These are phyloP conservation scores for Dictyostelium intermedium DNA, from an alignment of 78 protist species.

Conservation along the genomic window DNA sequence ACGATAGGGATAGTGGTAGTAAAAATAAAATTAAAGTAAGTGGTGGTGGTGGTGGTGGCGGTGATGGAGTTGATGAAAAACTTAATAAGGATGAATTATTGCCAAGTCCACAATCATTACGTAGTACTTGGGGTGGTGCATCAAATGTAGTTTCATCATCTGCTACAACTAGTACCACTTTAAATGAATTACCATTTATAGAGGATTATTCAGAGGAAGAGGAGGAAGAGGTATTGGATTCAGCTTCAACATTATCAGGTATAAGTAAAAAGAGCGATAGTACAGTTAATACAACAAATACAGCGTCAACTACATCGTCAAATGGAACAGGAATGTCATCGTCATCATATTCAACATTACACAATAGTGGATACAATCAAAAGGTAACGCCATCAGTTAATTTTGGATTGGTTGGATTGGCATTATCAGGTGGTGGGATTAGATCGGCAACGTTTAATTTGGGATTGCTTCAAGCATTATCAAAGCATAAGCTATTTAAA, in stretches of 20 bases:
- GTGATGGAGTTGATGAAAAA: background rate
- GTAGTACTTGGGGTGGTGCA: background rate
- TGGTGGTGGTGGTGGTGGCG: background rate
- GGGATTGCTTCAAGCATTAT: slow-evolving; percentile 58
- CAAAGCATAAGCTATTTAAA: slow-evolving; percentile 53
- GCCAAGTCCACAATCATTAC: background rate
- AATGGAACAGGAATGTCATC: background rate
- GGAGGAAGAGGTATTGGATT: background rate
- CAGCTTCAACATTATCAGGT: background rate
- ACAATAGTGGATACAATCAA: background rate
- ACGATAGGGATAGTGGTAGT: background rate
- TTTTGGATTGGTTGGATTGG: slow-evolving; percentile 56
- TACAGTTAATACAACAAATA: background rate
- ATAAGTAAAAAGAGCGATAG: background rate
- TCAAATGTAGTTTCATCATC: background rate
- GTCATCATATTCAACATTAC: background rate
- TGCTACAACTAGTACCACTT: background rate
- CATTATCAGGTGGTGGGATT: slow-evolving; percentile 76
- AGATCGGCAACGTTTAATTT: slow-evolving; percentile 69
- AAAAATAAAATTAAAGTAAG: no score
- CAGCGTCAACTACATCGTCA: background rate
- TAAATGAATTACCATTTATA: background rate
- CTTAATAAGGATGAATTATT: background rate
- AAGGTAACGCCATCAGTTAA: slow-evolving; percentile 33
- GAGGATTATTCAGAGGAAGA: background rate